A percentile compares a stretch with the other conserved stretches of the same genome.
These are phyloP conservation scores for Alternaria panax DNA, from an alignment of 2,329 filamentous ascomycete species.

Conservation along the genomic window DNA sequence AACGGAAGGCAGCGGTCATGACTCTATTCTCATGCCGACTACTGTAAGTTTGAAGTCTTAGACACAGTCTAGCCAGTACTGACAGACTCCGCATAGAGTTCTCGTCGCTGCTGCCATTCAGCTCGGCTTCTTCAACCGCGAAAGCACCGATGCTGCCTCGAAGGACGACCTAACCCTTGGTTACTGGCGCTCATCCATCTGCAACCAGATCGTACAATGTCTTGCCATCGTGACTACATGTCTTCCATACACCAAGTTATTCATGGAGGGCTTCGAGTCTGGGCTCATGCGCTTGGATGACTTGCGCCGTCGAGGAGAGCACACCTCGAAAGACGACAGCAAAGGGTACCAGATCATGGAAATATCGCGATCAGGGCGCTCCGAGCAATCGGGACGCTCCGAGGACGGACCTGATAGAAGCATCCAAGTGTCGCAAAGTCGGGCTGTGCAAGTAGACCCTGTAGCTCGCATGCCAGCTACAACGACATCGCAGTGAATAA, in stretches of 20 bases:
- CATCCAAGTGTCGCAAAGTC: conserved; percentile 23
- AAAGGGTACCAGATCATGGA: conserved; percentile 27
- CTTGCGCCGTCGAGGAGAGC: conserved; percentile 19
- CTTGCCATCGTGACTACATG: conserved; percentile 38
- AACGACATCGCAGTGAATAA: not conserved
- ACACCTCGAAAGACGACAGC: conserved; percentile 19
- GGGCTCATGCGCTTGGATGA: conserved; percentile 35
- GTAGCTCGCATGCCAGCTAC: conserved; percentile 3
- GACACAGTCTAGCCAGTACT: not conserved
- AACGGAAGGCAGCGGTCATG: conserved; percentile 28
- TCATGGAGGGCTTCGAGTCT: conserved; percentile 40
- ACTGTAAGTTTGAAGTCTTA: conserved; percentile 14
- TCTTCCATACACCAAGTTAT: conserved; percentile 39
- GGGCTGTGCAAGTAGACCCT: conserved; percentile 20
- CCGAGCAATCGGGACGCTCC: not conserved
- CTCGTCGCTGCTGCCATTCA: conserved; percentile 23
- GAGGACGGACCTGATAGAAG: not conserved
- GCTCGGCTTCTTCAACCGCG: conserved; percentile 25
- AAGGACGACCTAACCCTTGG: conserved; percentile 34
- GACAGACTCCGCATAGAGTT: conserved; percentile 16
- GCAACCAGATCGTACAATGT: conserved; percentile 34
- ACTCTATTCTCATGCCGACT: conserved; percentile 29
- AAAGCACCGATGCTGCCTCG: conserved; percentile 11
- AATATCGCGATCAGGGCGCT: conserved; percentile 17
- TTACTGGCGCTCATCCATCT: conserved; percentile 36